These are phyloP conservation scores for Taphrina pruni DNA, from an alignment of 1,139 yeast species.

Conservation along the genomic window DNA sequence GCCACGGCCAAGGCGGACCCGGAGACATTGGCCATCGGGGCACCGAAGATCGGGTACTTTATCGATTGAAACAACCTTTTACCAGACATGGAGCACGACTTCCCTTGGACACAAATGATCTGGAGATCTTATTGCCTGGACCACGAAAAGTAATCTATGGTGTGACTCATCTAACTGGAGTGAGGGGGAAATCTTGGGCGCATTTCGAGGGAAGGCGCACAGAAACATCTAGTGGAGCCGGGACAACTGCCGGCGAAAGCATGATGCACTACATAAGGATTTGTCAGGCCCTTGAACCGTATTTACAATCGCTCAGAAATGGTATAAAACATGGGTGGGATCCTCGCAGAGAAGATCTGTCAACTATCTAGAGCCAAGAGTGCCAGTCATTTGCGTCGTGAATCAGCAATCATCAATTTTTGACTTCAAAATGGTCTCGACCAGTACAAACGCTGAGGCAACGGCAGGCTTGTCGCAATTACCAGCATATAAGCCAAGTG, in stretches of 20 bases:
- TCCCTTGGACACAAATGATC: neutral
- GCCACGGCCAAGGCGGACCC: constrained; percentile 53
- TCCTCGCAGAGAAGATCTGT: too few relatives aligned
- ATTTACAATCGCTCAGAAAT: too few relatives aligned
- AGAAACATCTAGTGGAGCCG: neutral
- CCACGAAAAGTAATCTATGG: too few relatives aligned
- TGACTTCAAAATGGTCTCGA: neutral
- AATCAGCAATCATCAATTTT: too few relatives aligned
- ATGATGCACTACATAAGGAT: neutral
- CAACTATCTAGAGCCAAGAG: too few relatives aligned
- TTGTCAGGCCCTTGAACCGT: neutral
- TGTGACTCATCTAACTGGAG: too few relatives aligned
- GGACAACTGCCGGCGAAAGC: constrained; percentile 1
- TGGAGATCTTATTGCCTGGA: too few relatives aligned
- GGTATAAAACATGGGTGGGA: too few relatives aligned
- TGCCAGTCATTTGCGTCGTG: too few relatives aligned
- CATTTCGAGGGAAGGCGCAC: too few relatives aligned
- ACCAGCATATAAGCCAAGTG: constrained; percentile 2
- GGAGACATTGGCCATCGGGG: constrained; percentile 45
- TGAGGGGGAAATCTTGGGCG: too few relatives aligned
- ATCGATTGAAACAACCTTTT: constrained; percentile 38
- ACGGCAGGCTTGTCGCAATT: constrained; percentile 2
- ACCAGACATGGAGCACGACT: constrained; percentile 1
- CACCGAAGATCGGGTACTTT: constrained; percentile 41
- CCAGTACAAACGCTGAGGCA: neutral